Evolutionary conservation across 805 yeast genomes (phyloP).

Genomic region (Hanseniaspora mollemarum): DNA sequence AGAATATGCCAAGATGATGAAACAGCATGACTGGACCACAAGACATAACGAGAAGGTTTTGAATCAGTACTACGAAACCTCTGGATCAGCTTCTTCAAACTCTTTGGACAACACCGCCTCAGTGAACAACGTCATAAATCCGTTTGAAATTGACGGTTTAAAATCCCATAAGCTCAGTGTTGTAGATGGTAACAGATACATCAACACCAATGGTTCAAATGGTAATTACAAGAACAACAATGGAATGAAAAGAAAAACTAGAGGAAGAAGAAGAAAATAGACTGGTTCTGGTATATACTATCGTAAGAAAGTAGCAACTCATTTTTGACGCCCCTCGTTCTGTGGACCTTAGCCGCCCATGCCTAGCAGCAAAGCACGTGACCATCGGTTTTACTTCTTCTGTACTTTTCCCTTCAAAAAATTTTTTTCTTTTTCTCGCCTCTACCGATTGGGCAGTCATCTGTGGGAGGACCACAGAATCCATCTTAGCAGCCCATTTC

Average conservation of each 20-base stretch:
- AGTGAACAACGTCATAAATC: slow-evolving; percentile 76
- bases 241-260: slow-evolving; percentile 62
- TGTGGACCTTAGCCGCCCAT: no score
- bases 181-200: slow-evolving; percentile 14
- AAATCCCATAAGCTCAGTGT: slow-evolving; percentile 34
- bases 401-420: background rate
- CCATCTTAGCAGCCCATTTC: no score
- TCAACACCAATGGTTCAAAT: slow-evolving; percentile 14
- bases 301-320: no score
- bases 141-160: slow-evolving; percentile 61
- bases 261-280: slow-evolving; percentile 25
- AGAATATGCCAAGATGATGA: slow-evolving; percentile 79
- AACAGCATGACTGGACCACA: slow-evolving; percentile 78
- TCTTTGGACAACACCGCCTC: slow-evolving; percentile 25
- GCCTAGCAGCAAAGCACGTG: no score
- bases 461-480: no score
- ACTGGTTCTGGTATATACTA: no score
- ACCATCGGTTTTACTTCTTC: no score
- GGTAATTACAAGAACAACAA: slow-evolving; percentile 15
- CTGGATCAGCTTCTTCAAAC: slow-evolving; percentile 37
- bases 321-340: no score
- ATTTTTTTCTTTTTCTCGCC: background rate
- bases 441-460: background rate
- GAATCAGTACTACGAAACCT: slow-evolving; percentile 85
- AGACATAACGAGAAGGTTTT: slow-evolving; percentile 75